phyloP scores from a whole-genome alignment of 768 basidiomycete species.

The Pleurotus djamor region DNA sequence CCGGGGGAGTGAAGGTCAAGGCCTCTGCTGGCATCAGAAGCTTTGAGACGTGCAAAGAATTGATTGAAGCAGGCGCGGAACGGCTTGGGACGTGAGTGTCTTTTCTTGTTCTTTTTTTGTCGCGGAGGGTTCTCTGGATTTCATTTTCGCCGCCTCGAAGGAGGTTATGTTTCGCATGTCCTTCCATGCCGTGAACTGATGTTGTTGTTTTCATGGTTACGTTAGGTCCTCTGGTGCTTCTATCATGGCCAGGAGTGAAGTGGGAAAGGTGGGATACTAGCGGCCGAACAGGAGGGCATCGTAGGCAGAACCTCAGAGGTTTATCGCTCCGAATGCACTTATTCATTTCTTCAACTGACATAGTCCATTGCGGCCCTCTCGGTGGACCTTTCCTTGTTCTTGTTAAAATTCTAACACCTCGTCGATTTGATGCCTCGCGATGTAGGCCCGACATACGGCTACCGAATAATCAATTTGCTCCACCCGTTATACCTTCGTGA shows the following conservation, averaged over 20 bases:
- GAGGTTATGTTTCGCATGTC: constrained; percentile 5
- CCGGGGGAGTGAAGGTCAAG: constrained; percentile 41
- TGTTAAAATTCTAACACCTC: too few relatives aligned
- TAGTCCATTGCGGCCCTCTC: background rate
- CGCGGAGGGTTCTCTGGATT: background rate
- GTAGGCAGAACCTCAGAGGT: background rate
- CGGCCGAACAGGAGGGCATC: background rate
- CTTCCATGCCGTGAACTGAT: background rate
- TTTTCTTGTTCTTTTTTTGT: background rate
- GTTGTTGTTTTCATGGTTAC: background rate
- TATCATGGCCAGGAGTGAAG: background rate
- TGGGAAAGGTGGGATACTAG: background rate
- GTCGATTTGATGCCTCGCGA: background rate
- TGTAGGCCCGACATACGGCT: background rate
- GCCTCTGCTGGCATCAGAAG: constrained; percentile 50
- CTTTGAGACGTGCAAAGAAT: constrained; percentile 41
- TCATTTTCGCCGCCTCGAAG: background rate
- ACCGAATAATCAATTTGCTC: background rate
- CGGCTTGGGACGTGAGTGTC: constrained; percentile 48
- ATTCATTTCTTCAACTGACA: too few relatives aligned
- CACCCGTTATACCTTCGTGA: background rate
- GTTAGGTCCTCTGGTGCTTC: constrained; percentile 7
- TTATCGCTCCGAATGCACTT: too few relatives aligned
- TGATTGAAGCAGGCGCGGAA: constrained; percentile 49
- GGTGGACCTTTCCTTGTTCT: too few relatives aligned